Percentiles rank a stretch among this genome's conserved stretches.
Conservation (phyloP, 352 stramenopile species). For the Phytophthora hibernalis region DNA sequence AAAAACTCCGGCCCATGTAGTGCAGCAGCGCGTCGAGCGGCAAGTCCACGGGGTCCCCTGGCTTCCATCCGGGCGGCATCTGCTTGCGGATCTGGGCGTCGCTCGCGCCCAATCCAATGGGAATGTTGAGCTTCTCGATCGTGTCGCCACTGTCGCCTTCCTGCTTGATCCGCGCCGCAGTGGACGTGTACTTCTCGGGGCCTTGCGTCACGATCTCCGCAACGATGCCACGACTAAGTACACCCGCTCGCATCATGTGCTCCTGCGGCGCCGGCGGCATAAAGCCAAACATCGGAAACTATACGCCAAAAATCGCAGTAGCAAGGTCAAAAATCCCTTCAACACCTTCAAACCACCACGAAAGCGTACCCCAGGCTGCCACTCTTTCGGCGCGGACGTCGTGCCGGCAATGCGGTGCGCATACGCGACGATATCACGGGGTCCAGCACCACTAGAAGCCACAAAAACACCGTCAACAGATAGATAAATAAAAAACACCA, state of each 20-base stretch:
- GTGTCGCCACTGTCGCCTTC: conserved; percentile 27
- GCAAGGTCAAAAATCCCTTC: background rate
- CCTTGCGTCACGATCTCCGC: conserved; percentile 83
- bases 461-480: conserved; percentile 8
- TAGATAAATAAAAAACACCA: background rate
- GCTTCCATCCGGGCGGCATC: conserved; percentile 82
- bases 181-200: conserved; percentile 70
- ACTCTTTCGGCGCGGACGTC: conserved; percentile 76
- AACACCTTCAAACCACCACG: background rate
- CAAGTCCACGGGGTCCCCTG: conserved; percentile 80
- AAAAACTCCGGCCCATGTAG: conserved; percentile 83
- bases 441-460: conserved; percentile 61
- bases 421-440: conserved; percentile 80
- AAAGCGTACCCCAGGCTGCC: conserved; percentile 72
- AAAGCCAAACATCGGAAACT: conserved; percentile 91
- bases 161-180: conserved; percentile 41
- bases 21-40: conserved; percentile 79
- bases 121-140: conserved; percentile 63
- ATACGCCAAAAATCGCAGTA: background rate
- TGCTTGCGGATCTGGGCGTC: conserved; percentile 80
- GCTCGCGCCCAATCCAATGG: conserved; percentile 71
- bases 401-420: conserved; percentile 83
- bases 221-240: conserved; percentile 83
- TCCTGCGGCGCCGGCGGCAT: conserved; percentile 83
- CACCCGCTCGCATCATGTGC: conserved; percentile 87